phyloP scores from a whole-genome alignment of 768 basidiomycete species.

The Collybiopsis luxurians region DNA sequence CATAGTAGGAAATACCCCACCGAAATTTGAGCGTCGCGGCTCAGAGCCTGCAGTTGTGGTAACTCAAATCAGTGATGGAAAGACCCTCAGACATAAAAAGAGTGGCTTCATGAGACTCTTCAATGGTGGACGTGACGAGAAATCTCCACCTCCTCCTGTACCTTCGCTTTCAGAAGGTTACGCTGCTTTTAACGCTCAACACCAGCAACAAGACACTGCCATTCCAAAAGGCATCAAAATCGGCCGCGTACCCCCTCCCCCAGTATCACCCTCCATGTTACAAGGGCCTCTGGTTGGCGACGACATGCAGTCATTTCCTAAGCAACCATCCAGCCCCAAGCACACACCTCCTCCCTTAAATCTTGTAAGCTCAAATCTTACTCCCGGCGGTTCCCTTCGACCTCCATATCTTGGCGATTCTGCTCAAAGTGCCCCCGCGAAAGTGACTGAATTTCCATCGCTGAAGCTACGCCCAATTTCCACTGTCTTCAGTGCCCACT shows the following conservation, averaged over 20 bases:
- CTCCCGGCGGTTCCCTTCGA: conserved; percentile 17
- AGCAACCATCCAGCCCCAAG: conserved; percentile 26
- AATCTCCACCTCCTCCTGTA: conserved; percentile 50
- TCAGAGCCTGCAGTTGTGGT: conserved; percentile 30
- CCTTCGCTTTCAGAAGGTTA: conserved; percentile 44
- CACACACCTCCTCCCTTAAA: conserved; percentile 38
- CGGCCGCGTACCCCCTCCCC: conserved; percentile 41
- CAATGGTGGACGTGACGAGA: conserved; percentile 51
- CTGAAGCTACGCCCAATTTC: conserved; percentile 76
- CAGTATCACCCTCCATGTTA: conserved; percentile 33
- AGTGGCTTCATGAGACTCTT: conserved; percentile 84
- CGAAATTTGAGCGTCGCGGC: conserved; percentile 41
- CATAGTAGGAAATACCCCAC: conserved; percentile 32
- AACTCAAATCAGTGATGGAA: conserved; percentile 21
- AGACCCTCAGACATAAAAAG: conserved; percentile 69
- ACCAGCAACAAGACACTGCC: conserved; percentile 3
- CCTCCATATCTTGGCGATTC: conserved; percentile 13
- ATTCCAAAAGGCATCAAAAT: conserved; percentile 22
- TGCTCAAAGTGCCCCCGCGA: conserved; percentile 66
- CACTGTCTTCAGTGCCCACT: conserved; percentile 69
- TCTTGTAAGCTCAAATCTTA: conserved; percentile 34
- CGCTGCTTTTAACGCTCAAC: conserved; percentile 25
- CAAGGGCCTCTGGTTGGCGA: conserved; percentile 20
- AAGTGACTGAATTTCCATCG: conserved; percentile 58
- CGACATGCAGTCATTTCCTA: background rate